phyloP scores from a whole-genome alignment of 768 basidiomycete genomes.

The Suillus americanus region DNA sequence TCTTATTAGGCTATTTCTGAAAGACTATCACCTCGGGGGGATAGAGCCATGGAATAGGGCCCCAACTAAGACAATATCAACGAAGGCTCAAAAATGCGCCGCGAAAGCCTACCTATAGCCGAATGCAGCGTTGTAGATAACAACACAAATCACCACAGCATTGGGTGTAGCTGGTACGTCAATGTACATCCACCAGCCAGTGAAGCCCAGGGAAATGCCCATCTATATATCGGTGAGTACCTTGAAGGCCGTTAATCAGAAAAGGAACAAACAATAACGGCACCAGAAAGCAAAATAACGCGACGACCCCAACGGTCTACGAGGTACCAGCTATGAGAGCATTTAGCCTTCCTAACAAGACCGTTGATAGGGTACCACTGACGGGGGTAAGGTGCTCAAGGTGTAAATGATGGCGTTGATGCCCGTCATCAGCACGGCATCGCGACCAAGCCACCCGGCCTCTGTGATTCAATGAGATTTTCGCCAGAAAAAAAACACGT shows the following conservation, averaged over 20 bases:
- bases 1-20: not conserved
- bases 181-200: slow-evolving; percentile 93
- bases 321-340: slow-evolving; percentile 75
- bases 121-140: slow-evolving; percentile 92
- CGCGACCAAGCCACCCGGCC: slow-evolving; percentile 93
- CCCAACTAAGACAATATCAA: slow-evolving; percentile 53
- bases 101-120: slow-evolving; percentile 64
- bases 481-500: not conserved
- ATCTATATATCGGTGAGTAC: slow-evolving; percentile 49
- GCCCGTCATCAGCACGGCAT: slow-evolving; percentile 94
- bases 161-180: slow-evolving; percentile 83
- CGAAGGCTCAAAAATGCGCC: not conserved
- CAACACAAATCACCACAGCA: slow-evolving; percentile 85
- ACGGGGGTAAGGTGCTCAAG: slow-evolving; percentile 82
- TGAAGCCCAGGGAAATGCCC: slow-evolving; percentile 74
- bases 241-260: slow-evolving; percentile 1
- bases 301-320: slow-evolving; percentile 91
- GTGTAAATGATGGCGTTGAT: slow-evolving; percentile 86
- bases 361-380: slow-evolving; percentile 25
- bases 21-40: slow-evolving; percentile 67
- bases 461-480: slow-evolving; percentile 42
- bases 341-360: not conserved
- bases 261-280: slow-evolving; percentile 60
- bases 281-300: slow-evolving; percentile 83
- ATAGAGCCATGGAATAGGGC: slow-evolving; percentile 85